Conservation (phyloP, 805 yeast genomes). For the Metschnikowia lunata region DNA sequence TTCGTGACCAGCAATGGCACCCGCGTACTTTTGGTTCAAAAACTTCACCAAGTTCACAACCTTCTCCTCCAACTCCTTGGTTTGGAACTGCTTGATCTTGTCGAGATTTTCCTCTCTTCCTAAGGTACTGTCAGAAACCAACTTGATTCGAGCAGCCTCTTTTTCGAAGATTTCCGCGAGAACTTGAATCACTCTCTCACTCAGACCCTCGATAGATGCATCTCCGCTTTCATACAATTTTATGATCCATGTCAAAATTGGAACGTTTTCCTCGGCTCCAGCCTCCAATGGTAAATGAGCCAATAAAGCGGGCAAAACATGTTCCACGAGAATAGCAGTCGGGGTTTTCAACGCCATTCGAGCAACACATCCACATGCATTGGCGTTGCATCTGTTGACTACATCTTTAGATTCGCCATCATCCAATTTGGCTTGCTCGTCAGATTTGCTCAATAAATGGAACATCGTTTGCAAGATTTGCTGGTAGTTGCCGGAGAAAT, state of each 20-base stretch:
- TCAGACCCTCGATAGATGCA: conserved; percentile 48
- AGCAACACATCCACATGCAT: conserved; percentile 96
- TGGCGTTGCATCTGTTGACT: conserved; percentile 80
- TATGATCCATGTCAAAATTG: conserved; percentile 75
- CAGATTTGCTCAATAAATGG: conserved; percentile 70
- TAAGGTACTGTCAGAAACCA: conserved; percentile 68
- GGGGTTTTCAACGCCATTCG: conserved; percentile 78
- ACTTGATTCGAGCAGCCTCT: conserved; percentile 68
- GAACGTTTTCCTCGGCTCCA: conserved; percentile 89
- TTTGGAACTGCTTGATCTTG: conserved; percentile 72
- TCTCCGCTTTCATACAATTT: conserved; percentile 64
- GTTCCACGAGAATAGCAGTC: conserved; percentile 64
- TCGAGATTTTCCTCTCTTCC: conserved; percentile 84
- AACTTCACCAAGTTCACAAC: conserved; percentile 69
- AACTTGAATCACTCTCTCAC: conserved; percentile 60
- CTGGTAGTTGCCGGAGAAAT: conserved; percentile 60
- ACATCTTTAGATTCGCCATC: conserved; percentile 78
- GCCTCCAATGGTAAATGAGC: conserved; percentile 79
- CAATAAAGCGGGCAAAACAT: conserved; percentile 71
- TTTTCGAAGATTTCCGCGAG: conserved; percentile 69
- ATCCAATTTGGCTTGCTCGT: conserved; percentile 43
- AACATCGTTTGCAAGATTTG: conserved; percentile 70
- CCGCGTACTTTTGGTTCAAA: conserved; percentile 61
- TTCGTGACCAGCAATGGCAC: conserved; percentile 54
- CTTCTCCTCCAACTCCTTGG: conserved; percentile 57